These are phyloP conservation scores for Mucor velutinosus DNA, from an alignment of 371 early-diverging fungal genomes.

Conservation along the genomic window DNA sequence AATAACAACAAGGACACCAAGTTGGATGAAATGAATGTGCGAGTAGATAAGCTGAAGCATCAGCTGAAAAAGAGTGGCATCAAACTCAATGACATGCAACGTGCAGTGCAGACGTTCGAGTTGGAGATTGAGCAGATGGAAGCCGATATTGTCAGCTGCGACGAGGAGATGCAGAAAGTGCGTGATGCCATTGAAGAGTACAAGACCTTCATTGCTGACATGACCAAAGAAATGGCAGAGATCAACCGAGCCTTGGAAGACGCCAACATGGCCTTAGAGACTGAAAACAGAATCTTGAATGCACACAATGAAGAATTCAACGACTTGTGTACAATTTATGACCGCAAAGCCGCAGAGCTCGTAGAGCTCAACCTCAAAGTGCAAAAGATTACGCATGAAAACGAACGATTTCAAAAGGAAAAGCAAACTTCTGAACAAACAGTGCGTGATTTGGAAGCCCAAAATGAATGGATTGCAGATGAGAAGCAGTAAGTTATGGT, in stretches of 20 bases:
- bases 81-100: conserved; percentile 67
- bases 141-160: conserved; percentile 58
- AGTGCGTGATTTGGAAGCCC: conserved; percentile 57
- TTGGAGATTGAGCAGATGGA: conserved; percentile 75
- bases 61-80: conserved; percentile 56
- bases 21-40: conserved; percentile 76
- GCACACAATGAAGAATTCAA: conserved; percentile 48
- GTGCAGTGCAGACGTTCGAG: conserved; percentile 68
- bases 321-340: conserved; percentile 65
- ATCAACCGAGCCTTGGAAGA: conserved; percentile 8
- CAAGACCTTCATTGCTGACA: conserved; percentile 34
- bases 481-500: conserved; percentile 72
- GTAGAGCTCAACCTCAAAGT: conserved; percentile 67
- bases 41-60: conserved; percentile 60
- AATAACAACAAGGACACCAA: conserved; percentile 81
- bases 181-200: conserved; percentile 57
- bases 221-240: conserved; percentile 28
- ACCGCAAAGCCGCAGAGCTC: conserved; percentile 62
- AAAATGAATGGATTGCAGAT: conserved; percentile 88
- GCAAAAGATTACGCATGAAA: conserved; percentile 74
- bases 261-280: conserved; percentile 21
- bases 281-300: conserved; percentile 29
- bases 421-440: conserved; percentile 54
- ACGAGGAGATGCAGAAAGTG: conserved; percentile 52
- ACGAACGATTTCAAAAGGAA: conserved; percentile 71